Base-by-base conservation (phyloP, 371 early-diverging fungal species). In the Haplosporangium sp. region DNA sequence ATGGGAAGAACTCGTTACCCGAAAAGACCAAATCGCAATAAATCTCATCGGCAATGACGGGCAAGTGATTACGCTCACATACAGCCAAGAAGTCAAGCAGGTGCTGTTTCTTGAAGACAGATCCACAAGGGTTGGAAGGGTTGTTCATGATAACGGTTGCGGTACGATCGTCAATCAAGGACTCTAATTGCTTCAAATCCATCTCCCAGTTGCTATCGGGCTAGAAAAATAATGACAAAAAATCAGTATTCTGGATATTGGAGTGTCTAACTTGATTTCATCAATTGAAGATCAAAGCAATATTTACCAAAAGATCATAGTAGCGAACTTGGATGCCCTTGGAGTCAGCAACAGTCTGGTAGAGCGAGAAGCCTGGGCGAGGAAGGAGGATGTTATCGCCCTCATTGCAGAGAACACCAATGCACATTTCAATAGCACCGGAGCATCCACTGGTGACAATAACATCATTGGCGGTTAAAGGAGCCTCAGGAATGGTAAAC, bases 91-190 rank as follows among this genome's bases (percentile, higher is more conserved):
- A 90, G 44, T 87, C 91, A 53, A 85, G 72, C 38, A 97, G 83
- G 74, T 96, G 96, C 35, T 89, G 84, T 39, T 88, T 84, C 40
- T 91, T 85, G 71, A 90, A 97, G 15, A 94, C 95, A 17, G 96
- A 96, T 9, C 97, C 97, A 75, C 97, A 97, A 4, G 96, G 96
- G 85, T 96, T 96, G 44, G 94, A 94, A 38, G 94, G 94, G 74
- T 96, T 97, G 90, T 96, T 96, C 81, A 96, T 89, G 47, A 96
- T 72, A 50, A 96, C 91, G 6, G 91, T 91, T 3, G 90, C 90
- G 4, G 96, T 96, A 50, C 92, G 92, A 4, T 88, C 88, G 74
- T 96, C 95, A 64, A 96, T 92, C 63, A 94, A 84, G 0, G 92
- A 88, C 76, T 94, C 94, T 78, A 97, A 71, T 34, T 95, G 93